These are phyloP conservation scores for Sphagnurus paluster DNA, from an alignment of 1,284 basidiomycete genomes.

Conservation along the genomic window DNA sequence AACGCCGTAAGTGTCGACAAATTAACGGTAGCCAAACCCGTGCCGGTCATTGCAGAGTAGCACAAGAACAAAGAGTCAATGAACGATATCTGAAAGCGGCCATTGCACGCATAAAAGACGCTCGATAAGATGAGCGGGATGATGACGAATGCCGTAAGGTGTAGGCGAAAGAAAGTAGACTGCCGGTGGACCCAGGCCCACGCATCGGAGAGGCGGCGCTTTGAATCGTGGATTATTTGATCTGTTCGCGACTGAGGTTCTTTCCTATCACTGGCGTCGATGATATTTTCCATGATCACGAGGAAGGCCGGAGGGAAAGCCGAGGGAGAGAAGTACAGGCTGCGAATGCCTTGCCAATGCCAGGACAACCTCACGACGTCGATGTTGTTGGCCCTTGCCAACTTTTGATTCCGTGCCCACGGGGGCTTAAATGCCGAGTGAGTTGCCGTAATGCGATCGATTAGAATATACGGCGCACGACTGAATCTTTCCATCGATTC, in stretches of 20 bases:
- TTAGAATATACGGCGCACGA: no score
- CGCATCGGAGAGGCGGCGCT: background rate
- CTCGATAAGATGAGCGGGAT: constrained; percentile 55
- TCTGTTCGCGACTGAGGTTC: background rate
- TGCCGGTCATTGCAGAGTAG: constrained; percentile 65
- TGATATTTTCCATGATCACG: background rate
- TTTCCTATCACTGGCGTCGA: background rate
- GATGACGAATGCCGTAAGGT: constrained; percentile 56
- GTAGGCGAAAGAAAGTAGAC: constrained; percentile 54
- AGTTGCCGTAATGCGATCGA: no score
- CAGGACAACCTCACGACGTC: no score
- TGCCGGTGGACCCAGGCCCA: constrained; percentile 24
- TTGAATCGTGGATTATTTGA: background rate
- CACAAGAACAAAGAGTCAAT: constrained; percentile 64
- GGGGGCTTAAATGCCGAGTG: no score
- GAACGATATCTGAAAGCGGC: constrained; percentile 46
- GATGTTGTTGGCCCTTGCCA: no score
- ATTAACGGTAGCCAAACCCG: constrained; percentile 55
- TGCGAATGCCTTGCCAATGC: no score
- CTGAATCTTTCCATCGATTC: no score
- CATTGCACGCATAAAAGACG: constrained; percentile 60
- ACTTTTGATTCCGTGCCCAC: no score
- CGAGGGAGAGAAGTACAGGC: no score
- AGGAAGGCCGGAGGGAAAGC: background rate
- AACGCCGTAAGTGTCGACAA: constrained; percentile 50